Evolutionary conservation across 208 protist species (phyloP).

Genomic region (Naegleria lovaniensis): DNA sequence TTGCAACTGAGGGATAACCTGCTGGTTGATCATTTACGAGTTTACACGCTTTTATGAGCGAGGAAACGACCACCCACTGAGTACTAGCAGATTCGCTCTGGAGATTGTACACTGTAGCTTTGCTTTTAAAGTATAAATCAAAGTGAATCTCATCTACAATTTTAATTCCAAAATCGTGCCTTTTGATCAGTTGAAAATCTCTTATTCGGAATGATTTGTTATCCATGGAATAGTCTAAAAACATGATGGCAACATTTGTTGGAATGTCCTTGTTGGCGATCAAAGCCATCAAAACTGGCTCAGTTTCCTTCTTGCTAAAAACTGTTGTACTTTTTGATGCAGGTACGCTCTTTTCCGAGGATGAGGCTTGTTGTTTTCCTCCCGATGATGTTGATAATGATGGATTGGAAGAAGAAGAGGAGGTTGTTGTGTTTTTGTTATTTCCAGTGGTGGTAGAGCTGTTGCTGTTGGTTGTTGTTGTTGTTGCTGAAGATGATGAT

Average conservation of each 20-base stretch:
- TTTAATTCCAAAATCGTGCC: constrained; percentile 1
- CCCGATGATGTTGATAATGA: no score
- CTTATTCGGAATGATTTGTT: not conserved
- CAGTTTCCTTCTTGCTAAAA: not conserved
- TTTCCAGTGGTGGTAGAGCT: no score
- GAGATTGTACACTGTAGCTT: not conserved
- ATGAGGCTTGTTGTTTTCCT: no score
- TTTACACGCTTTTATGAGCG: not conserved
- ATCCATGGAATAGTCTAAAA: not conserved
- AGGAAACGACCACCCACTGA: not conserved
- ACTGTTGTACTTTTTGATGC: not conserved
- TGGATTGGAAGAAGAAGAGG: no score
- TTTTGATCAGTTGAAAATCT: not conserved
- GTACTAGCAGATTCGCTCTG: not conserved
- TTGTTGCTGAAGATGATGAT: no score
- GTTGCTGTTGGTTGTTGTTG: no score
- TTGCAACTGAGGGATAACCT: no score
- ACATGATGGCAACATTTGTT: not conserved
- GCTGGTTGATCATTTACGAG: not conserved
- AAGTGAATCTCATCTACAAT: constrained; percentile 1
- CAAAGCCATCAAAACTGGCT: not conserved
- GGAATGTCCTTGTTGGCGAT: not conserved
- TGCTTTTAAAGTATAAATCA: constrained; percentile 11
- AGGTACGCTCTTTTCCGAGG: not conserved
- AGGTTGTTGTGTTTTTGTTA: no score